Conservation (phyloP, 371 early-diverging fungal species). For the Dinochytrium kinnereticum region DNA sequence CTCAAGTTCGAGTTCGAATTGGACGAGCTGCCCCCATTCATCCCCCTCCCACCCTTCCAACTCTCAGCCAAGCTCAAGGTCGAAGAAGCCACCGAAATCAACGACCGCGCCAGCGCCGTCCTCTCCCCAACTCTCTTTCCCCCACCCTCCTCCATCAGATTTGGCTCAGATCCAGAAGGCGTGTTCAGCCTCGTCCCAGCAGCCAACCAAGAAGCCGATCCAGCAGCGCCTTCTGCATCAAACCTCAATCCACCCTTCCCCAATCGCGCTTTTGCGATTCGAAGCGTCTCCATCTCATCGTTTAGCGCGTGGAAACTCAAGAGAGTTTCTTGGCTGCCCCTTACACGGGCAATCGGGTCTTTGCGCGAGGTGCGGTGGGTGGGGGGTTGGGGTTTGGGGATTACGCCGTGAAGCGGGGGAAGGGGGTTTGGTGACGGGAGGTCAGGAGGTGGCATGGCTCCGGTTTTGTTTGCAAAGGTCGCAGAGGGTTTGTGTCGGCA, state of each 20-base stretch:
- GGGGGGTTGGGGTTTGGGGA: neutral
- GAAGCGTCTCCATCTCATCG: neutral
- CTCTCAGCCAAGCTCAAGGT: no score
- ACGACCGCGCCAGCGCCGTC: neutral
- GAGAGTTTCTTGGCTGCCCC: neutral
- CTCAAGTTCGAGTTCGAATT: no score
- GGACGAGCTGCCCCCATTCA: no score
- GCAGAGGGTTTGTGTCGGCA: neutral
- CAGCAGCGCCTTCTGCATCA: no score
- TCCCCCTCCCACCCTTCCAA: no score
- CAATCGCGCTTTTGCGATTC: neutral
- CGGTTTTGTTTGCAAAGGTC: neutral
- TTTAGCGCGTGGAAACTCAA: neutral
- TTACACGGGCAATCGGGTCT: neutral
- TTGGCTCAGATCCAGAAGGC: neutral
- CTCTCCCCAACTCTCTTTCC: neutral
- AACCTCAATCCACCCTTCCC: neutral
- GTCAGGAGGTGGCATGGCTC: neutral
- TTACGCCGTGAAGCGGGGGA: neutral
- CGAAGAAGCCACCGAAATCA: no score
- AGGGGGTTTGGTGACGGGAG: neutral
- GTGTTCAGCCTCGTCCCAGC: neutral
- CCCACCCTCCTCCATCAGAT: neutral
- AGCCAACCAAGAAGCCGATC: neutral
- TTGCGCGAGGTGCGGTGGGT: neutral